Conservation (phyloP, 805 yeast species). For the Saccharomycodes ludwigii region DNA sequence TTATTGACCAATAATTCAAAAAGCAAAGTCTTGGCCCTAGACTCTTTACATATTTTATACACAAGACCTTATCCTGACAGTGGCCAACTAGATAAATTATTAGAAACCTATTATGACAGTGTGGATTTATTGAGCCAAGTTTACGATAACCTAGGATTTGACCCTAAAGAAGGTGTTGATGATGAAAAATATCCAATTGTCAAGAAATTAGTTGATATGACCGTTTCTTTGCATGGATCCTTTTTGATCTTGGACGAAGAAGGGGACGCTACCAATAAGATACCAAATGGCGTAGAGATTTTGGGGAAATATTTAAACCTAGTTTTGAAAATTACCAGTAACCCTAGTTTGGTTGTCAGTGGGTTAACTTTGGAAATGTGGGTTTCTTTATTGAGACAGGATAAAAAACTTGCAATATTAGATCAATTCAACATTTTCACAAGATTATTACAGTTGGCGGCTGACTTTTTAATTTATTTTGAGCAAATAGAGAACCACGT, state of each 20-base stretch:
- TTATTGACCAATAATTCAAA: constrained; percentile 47
- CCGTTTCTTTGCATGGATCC: constrained; percentile 74
- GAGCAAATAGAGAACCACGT: constrained; percentile 53
- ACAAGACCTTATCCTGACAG: constrained; percentile 59
- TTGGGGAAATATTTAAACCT: constrained; percentile 47
- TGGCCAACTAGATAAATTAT: constrained; percentile 62
- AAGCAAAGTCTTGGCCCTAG: constrained; percentile 74
- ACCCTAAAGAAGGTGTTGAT: constrained; percentile 54
- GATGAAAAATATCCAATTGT: constrained; percentile 70
- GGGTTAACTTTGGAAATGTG: constrained; percentile 89
- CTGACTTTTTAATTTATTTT: constrained; percentile 68
- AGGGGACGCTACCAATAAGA: no score
- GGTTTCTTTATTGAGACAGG: constrained; percentile 80
- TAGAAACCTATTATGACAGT: constrained; percentile 78
- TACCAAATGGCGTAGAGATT: constrained; percentile 37
- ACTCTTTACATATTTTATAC: constrained; percentile 79
- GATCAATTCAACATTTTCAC: constrained; percentile 46
- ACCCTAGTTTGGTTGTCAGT: constrained; percentile 78
- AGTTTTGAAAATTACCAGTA: constrained; percentile 69
- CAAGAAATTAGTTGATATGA: constrained; percentile 88
- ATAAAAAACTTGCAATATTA: constrained; percentile 40
- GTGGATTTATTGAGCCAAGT: constrained; percentile 54
- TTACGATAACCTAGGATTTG: constrained; percentile 39
- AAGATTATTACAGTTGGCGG: constrained; percentile 59
- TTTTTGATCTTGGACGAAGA: constrained; percentile 38